Base-by-base conservation (phyloP, 306 rosid genomes). In the Trifolium subterraneum region DNA sequence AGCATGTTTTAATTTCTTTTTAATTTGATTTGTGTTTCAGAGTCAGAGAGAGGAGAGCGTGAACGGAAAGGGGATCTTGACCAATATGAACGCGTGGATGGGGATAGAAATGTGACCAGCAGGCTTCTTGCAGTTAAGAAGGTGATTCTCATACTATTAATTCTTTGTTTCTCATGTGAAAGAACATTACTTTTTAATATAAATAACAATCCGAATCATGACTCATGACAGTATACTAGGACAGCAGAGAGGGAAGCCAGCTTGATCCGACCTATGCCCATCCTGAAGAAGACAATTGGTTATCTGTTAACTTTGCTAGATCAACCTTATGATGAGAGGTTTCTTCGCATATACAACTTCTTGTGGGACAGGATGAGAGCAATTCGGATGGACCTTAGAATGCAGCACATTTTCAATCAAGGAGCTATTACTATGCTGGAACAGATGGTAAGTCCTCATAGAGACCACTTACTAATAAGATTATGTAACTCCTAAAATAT, bases 341-440 rank as follows among this genome's bases (percentile, higher is more conserved):
- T 92, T 86, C 91, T 94, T 83, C 89, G 97, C 68, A 75, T 72
- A 20, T 94, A 94, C 80, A 94, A 94, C 81, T 94, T 94, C 78
- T 81, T 92, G 82, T 94, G 99, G 99, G 99, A 94, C 70, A 88
- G 99, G 89, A 94, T 94, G 99, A 89, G 97, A 73, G 96, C 99
- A 33, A 88, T 94, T 77, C 89, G 97, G 23, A 94, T 94, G 99
- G 99, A 94, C 83, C 85, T 94, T 62, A 87, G 99, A 82, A 94
- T 94, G 99, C 99, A 94, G 76, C 99, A 94, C 78, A 89, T 92
- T 75, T 94, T 94, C 88, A 86, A 92, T 75, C 86, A 86, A 74
- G 91, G 81, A 65, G 87, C 99, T 72, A 88, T 94, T 58, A 75
- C 83, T 68, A 90, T 94, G 96, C 85, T 94, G 85, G 99, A 94